Conservation (phyloP, 2,329 filamentous ascomycete genomes). For the Fusarium liriodendri region DNA sequence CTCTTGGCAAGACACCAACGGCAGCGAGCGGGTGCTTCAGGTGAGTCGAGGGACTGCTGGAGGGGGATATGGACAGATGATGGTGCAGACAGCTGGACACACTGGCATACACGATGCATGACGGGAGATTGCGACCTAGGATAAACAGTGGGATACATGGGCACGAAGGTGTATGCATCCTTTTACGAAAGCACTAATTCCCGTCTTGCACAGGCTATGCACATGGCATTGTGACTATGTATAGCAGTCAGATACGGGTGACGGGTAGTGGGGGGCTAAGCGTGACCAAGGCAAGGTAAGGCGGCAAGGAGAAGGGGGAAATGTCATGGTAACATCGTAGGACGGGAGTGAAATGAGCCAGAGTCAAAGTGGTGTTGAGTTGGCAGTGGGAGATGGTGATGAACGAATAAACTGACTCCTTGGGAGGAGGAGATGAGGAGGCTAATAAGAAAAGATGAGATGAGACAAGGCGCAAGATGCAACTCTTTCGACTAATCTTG, state of each 20-base stretch:
- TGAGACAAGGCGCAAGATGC: conserved; percentile 4
- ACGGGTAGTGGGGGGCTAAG: conserved; percentile 22
- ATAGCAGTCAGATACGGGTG: conserved; percentile 28
- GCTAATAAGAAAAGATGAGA: not conserved
- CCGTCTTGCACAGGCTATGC: not conserved
- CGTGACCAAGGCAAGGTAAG: conserved; percentile 4
- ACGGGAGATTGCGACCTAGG: not conserved
- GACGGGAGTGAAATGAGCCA: conserved; percentile 16
- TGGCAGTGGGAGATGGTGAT: conserved; percentile 15
- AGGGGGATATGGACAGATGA: not conserved
- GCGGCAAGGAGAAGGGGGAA: conserved; percentile 13
- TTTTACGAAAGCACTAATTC: not conserved
- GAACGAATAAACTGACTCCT: not conserved
- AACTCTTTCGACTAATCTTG: not conserved
- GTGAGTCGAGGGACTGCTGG: conserved; percentile 25
- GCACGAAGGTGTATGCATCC: not conserved
- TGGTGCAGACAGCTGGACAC: conserved; percentile 9
- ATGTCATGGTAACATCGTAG: conserved; percentile 31
- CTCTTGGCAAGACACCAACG: conserved; percentile 22
- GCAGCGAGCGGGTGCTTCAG: conserved; percentile 39
- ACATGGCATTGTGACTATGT: conserved; percentile 35
- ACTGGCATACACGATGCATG: conserved; percentile 4
- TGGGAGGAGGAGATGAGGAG: not conserved
- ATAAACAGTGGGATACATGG: not conserved
- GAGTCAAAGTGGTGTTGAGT: conserved; percentile 11